Base-by-base conservation (phyloP, 129 eudicot species). In the Helianthus annuus region DNA sequence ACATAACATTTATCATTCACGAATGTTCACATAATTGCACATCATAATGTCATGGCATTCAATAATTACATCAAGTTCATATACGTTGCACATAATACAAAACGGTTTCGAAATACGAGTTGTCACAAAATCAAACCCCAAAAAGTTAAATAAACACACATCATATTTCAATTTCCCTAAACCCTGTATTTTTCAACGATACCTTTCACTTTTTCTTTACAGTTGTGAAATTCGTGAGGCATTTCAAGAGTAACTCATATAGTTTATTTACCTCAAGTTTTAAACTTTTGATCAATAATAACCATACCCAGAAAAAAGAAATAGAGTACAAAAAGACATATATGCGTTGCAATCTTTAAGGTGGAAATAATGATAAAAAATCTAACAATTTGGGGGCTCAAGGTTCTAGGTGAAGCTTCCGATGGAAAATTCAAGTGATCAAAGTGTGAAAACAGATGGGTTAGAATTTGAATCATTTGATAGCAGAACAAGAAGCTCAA, bases 401-500 rank as follows among this genome's bases (percentile, higher is more conserved):
- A 61, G 70, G 63, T 27, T 19, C 22, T 19, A 19, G 32, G 32
- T 27, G 32, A 27, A 27, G 32, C 2, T 24, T 58, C 64, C 49
- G 66, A 85, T 85, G 89, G 89, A 75, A 27, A 55, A 48, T 59
- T 78, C 67, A 32, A 80, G 44, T 11, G 82, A 39, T 27, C 56
- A 27, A 70, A 81, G 70, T 61, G 61, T 74, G 68, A 81, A 58
- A 9, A 55, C 45, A 14, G 77, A 67, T 64, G 91, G 78, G 58
- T 83, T 83, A 66, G 81, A 77, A 72, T 83, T 83, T 60, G 83
- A 70, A 27, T 79, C 83, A 10, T 74, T 32, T 66, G 82, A 73
- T 6, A 76, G 68, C 74, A 72, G 66, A 61, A 27, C 32, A 27
- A 27, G 32, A 27, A 27, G 32, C 32, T 27, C 32, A 27, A 27